Base-by-base conservation (phyloP, 352 stramenopile species). In the Globisporangium perplexum region DNA sequence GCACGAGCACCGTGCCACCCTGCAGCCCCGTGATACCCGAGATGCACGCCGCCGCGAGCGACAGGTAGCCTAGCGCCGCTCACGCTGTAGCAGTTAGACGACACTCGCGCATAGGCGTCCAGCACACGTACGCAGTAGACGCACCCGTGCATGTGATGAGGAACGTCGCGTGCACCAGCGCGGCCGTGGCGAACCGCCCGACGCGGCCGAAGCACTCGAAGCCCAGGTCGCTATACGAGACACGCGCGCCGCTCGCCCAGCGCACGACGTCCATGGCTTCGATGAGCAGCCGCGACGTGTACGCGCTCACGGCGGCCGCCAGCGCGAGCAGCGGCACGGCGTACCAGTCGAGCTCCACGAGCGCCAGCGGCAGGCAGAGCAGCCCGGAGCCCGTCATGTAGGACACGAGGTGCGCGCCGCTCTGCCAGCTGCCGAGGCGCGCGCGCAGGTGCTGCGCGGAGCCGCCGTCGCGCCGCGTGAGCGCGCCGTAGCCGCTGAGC, bases 271-370 rank as follows among this genome's bases (percentile, higher is more conserved):
- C 78, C 62, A 91, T 69, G n/a, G 74, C 63, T 26, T 88, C 74
- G 39, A 88, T 66, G 35, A 91, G 59, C 43, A 91, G 54, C 56
- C 80, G 81, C 36, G 76, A 74, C 24, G 77, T 85, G 63, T 88
- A 88, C 35, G 73, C 62, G 41, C 69, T 86, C 33, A 91, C 60
- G 1, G 41, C 24, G 6, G 72, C 71, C 0, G 81, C 78, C n/a
- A 65, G 61, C 14, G 77, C 28, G 20, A 91, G 68, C 50, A 88
- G 55, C 42, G 87, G 46, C 24, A 91, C 65, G 18, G 74, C 81
- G 48, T 86, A 88, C 81, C 81, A 91, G 50, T 88, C 70, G 47
- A 91, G 82, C 57, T 91, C 74, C 46, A 91, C 81, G 7, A 91
- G 72, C 26, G 77, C 81, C 10, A 91, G 59, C 17, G 81, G 81